Conservation (phyloP, 306 rosid species). For the Corylus americana region DNA sequence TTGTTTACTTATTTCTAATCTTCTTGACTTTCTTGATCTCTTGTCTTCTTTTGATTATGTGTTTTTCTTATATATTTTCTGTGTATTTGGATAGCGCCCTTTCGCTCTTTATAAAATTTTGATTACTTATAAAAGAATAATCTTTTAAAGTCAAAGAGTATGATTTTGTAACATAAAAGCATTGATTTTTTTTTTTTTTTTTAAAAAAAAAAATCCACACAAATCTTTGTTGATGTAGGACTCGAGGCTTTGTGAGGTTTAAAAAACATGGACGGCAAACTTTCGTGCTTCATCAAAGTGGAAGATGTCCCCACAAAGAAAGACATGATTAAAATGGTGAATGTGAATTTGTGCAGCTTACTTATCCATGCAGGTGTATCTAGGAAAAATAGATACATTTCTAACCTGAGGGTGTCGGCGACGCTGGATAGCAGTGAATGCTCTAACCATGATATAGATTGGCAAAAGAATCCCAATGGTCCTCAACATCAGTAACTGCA, state of each 20-base stretch:
- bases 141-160: neutral
- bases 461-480: slow-evolving; percentile 63
- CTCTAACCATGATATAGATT: slow-evolving; percentile 56
- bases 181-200: too few species aligned
- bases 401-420: slow-evolving; percentile 57
- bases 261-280: neutral
- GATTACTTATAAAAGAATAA: too few species aligned
- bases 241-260: neutral
- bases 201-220: too few species aligned
- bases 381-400: neutral
- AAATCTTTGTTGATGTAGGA: too few species aligned
- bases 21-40: too few species aligned
- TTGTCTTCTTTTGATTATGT: too few species aligned
- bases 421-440: slow-evolving; percentile 49
- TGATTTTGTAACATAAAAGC: too few species aligned
- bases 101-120: too few species aligned
- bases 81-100: too few species aligned
- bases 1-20: too few species aligned
- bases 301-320: neutral
- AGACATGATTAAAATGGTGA: neutral
- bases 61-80: too few species aligned
- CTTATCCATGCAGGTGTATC: too few species aligned
- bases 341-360: neutral
- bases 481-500: slow-evolving; percentile 64
- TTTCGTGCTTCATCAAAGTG: neutral